Base-by-base conservation (phyloP, 192 early-diverging fungal genomes). In the Coemansia sp. region DNA sequence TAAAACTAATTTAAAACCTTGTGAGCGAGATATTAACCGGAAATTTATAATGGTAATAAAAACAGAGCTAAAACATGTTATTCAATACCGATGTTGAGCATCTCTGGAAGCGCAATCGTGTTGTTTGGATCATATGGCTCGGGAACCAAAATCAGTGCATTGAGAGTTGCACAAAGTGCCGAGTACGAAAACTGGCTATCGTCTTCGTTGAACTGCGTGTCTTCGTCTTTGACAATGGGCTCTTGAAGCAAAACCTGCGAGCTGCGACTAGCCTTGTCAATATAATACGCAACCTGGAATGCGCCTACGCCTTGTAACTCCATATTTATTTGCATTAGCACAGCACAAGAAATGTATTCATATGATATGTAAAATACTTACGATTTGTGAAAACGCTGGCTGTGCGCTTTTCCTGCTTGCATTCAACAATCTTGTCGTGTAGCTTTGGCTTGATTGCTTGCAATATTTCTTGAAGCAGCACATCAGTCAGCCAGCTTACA, bases 121-220 rank as follows among this genome's bases (percentile, higher is more conserved):
- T 72, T 81, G 69, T 81, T 81, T 10, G 69, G 69, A 23, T 81
- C 72, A 41, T 72, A 81, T 12, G 78, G 78, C 60, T 75, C 78
- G 5, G 72, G 69, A 37, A 81, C 72, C 5, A 81, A 37, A 5
- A 81, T 50, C 41, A 81, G 53, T n/a, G 65, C 69, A 19, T 39
- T 41, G 17, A 21, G 57, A 21, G 69, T 47, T 10, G 61, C 15
- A 8, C 66, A 62, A 12, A 75, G 57, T 25, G 60, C 62, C 2
- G 49, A 62, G 60, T 81, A 81, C 2, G 59, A 45, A n/a, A 81
- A 81, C 29, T 75, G 62, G 22, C 65, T 50, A 8, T 57, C 43
- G 29, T 59, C 60, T 14, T 54, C 54, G 4, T 9, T 23, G 6
- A 43, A 53, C 3, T 56, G 37, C 25, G 35, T 27, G 22, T 62